Base-by-base conservation (phyloP, 2,329 filamentous ascomycete species). In the Xylaria sp. region DNA sequence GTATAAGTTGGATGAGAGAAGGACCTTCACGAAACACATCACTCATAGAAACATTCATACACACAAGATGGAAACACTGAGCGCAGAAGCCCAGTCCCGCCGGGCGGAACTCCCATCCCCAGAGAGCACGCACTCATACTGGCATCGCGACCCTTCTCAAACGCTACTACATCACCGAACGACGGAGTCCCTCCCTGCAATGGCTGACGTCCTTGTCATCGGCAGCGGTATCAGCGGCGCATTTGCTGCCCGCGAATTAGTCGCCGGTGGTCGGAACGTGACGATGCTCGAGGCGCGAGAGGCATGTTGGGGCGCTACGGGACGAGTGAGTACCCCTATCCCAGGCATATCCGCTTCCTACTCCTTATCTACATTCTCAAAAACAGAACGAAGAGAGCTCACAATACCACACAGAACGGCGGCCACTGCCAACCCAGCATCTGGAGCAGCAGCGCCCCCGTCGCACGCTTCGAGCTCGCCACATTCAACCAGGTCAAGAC, bases 251-350 rank as follows among this genome's bases (percentile, higher is more conserved):
- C 80, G 84, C 63, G 85, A 83, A 69, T 76, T 91, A 55, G 81
- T 75, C 68, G 78, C 76, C 59, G 76, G 63, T 63, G 76, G 79
- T 4, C 75, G 80, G 60, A 78, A 75, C n/a, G 81, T 92, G 6
- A 78, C 92, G 4, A 81, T 92, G 77, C 78, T 93, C 4, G 90
- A 93, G 74, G 90, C 90, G 11, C 80, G 90, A 67, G 89, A 92
- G 76, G 88, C 86, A 3, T 92, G 89, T 69, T 92, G 84, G 83
- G 90, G 90, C 16, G 90, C 90, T n/a, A 93, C 89, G 1, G 89
- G 90, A n/a, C 76, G 89, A 69, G 87, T 90, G 69, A 79, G 84
- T 78, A 52, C 52, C 23, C 47, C 34, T 4, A 59, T 30, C 60
- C 13, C 16, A 16, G 16, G 16, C 16, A 16, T 16, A 46, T 46